These are phyloP conservation scores for Apiospora kogelbergensis DNA, from an alignment of 2,329 filamentous ascomycete genomes.

Conservation along the genomic window DNA sequence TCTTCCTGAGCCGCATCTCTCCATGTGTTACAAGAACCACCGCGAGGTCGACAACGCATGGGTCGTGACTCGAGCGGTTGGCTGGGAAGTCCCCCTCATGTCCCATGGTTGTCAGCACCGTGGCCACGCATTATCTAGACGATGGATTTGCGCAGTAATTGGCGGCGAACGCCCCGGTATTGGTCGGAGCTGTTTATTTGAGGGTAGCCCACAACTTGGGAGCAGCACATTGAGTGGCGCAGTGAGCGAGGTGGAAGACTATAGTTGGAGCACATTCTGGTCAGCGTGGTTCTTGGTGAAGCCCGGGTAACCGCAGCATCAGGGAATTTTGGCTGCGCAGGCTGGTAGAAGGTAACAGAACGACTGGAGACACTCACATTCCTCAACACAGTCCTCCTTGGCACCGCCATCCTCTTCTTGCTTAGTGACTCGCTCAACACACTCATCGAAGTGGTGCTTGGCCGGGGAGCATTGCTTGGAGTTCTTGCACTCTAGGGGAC, in stretches of 20 bases:
- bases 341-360: not conserved
- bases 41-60: conserved; percentile 13
- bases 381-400: conserved; percentile 96
- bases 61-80: not conserved
- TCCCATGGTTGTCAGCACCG: conserved; percentile 14
- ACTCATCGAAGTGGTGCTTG: conserved; percentile 99
- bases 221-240: conserved; percentile 87
- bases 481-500: conserved; percentile 76
- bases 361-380: conserved; percentile 69
- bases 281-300: not conserved
- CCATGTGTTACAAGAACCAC: conserved; percentile 20
- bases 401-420: conserved; percentile 68
- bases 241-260: conserved; percentile 99
- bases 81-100: not conserved
- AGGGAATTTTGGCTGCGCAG: not conserved
- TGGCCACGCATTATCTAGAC: conserved; percentile 22
- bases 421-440: conserved; percentile 85
- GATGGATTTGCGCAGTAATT: conserved; percentile 19
- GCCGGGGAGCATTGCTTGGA: conserved; percentile 79
- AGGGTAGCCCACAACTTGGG: conserved; percentile 93
- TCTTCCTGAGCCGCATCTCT: conserved; percentile 23
- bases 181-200: conserved; percentile 63
- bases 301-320: not conserved
- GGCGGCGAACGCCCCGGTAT: conserved; percentile 16
- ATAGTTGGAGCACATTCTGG: conserved; percentile 8